Percentiles rank a stretch among this genome's conserved stretches.
These are phyloP conservation scores for Cryptococcus neoformans DNA, from an alignment of 1,284 basidiomycete species.

Conservation along the genomic window DNA sequence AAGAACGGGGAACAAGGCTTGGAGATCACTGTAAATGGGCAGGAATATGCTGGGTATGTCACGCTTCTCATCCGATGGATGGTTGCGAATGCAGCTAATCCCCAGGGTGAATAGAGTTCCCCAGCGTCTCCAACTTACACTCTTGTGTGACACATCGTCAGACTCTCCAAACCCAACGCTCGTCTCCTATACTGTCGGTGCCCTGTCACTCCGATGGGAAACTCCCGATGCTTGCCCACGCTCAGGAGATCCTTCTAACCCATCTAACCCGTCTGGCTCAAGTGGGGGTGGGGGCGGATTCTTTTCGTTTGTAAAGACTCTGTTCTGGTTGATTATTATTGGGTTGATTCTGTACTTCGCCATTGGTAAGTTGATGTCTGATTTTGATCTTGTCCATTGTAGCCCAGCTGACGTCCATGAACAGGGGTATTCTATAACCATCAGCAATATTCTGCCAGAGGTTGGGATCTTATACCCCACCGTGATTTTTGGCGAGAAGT, in stretches of 20 bases:
- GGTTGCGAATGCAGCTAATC: background rate
- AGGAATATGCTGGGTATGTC: constrained; percentile 46
- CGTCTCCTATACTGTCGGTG: constrained; percentile 34
- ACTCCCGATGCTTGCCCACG: constrained; percentile 44
- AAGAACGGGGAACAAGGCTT: constrained; percentile 32
- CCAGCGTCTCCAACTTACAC: constrained; percentile 39
- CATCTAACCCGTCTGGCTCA: constrained; percentile 1
- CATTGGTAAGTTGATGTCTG: constrained; percentile 29
- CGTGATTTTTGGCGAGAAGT: constrained; percentile 51
- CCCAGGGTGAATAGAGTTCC: constrained; percentile 10
- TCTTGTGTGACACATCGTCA: constrained; percentile 29
- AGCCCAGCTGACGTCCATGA: background rate
- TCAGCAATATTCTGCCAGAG: constrained; percentile 48
- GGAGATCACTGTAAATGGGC: constrained; percentile 28
- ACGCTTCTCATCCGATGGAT: background rate
- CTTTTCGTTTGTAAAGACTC: constrained; percentile 33
- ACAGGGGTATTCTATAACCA: constrained; percentile 50
- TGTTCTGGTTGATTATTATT: constrained; percentile 43
- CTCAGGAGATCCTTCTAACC: constrained; percentile 7
- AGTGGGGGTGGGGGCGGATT: constrained; percentile 29
- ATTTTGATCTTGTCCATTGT: background rate
- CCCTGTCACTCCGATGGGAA: constrained; percentile 39
- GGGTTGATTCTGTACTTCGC: constrained; percentile 41
- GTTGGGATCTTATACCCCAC: constrained; percentile 50
- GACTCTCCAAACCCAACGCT: constrained; percentile 28